Evolutionary conservation across 2,329 filamentous ascomycete species (phyloP).

Genomic region (Stagonosporopsis chrysanthemi): DNA sequence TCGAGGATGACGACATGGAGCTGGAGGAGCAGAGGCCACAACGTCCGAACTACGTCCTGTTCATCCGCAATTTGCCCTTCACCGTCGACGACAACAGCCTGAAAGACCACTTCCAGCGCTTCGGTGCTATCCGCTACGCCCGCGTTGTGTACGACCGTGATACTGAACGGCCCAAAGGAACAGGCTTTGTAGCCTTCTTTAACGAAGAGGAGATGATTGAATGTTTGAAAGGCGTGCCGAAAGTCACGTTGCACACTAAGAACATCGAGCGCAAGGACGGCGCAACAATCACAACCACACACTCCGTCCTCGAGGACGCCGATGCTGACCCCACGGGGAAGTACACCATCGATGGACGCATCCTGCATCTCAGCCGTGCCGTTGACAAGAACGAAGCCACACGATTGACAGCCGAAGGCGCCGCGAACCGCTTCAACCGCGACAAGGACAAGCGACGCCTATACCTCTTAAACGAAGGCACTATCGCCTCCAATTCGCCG

Average conservation of each 20-base stretch:
- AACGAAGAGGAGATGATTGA: conserved; percentile 75
- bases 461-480: conserved; percentile 87
- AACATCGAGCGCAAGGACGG: conserved; percentile 46
- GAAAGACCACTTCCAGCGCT: conserved; percentile 84
- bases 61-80: conserved; percentile 94
- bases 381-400: conserved; percentile 83
- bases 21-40: conserved; percentile 40
- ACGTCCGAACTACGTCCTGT: conserved; percentile 80
- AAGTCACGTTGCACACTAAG: conserved; percentile 48
- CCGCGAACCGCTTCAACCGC: conserved; percentile 66
- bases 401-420: conserved; percentile 74
- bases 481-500: conserved; percentile 77
- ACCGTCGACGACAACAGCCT: conserved; percentile 82
- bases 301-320: conserved; percentile 88
- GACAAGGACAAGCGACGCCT: conserved; percentile 90
- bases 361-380: conserved; percentile 83
- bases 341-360: conserved; percentile 89
- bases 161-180: conserved; percentile 87
- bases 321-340: conserved; percentile 79
- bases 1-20: conserved; percentile 48
- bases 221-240: conserved; percentile 79
- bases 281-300: conserved; percentile 51
- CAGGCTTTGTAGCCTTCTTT: conserved; percentile 94
- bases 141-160: conserved; percentile 86
- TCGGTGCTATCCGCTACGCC: conserved; percentile 89